A percentile compares a stretch with the other conserved stretches of the same genome.
Evolutionary conservation across 768 basidiomycete genomes (phyloP).

Genomic region (Psilocybe cubensis): DNA sequence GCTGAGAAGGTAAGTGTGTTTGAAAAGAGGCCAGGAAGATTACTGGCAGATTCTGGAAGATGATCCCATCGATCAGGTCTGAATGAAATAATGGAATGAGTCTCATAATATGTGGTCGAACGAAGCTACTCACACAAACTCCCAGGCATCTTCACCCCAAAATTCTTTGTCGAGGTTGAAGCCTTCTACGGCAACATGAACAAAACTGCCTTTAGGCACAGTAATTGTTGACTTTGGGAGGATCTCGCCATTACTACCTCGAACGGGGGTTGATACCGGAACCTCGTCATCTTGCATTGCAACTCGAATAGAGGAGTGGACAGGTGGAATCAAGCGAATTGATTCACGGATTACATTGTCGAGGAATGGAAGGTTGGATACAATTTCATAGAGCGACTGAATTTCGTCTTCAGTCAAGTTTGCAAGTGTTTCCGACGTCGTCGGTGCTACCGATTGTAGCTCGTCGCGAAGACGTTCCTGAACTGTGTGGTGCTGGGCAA

Average conservation of each 20-base stretch:
- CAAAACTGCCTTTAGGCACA: slow-evolving; percentile 70
- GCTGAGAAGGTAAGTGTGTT: slow-evolving; percentile 79
- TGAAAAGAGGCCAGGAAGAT: slow-evolving; percentile 72
- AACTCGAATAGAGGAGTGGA: slow-evolving; percentile 81
- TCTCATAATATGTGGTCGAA: too few relatives aligned
- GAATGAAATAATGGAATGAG: background rate
- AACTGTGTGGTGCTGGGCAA: slow-evolving; percentile 66
- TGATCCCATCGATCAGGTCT: slow-evolving; percentile 86
- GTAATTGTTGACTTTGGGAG: slow-evolving; percentile 44
- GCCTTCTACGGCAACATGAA: slow-evolving; percentile 80
- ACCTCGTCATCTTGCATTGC: slow-evolving; percentile 80
- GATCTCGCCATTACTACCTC: slow-evolving; percentile 47
- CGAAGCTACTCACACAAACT: slow-evolving; percentile 66
- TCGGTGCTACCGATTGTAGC: slow-evolving; percentile 49
- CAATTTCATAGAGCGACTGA: slow-evolving; percentile 54
- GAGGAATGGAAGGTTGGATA: slow-evolving; percentile 70
- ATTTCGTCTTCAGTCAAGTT: slow-evolving; percentile 66
- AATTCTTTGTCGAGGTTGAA: slow-evolving; percentile 78
- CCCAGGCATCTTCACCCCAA: slow-evolving; percentile 85
- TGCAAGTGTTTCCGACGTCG: slow-evolving; percentile 39
- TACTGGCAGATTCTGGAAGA: slow-evolving; percentile 68
- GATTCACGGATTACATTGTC: slow-evolving; percentile 79
- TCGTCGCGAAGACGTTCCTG: slow-evolving; percentile 79
- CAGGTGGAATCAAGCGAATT: slow-evolving; percentile 77
- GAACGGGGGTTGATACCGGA: slow-evolving; percentile 70